Conservation (phyloP, 176 grass and related monocot genomes). For the Saccharum spontaneum region DNA sequence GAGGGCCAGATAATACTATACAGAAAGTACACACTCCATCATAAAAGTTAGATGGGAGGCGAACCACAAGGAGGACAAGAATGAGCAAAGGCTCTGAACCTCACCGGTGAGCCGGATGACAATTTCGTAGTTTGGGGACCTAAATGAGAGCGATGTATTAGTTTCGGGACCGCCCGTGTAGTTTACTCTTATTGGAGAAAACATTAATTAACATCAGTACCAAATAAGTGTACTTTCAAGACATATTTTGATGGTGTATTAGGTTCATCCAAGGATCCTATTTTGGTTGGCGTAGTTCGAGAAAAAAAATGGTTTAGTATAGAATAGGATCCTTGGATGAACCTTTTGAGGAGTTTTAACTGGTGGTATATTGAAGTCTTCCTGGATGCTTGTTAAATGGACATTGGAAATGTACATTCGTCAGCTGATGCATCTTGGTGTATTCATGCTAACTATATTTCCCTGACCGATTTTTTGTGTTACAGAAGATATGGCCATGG, state of each 20-base stretch:
- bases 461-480: conserved; percentile 13
- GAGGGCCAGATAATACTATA: neutral
- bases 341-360: neutral
- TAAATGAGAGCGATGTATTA: neutral
- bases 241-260: neutral
- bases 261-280: too few relatives aligned
- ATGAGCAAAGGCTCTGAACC: neutral
- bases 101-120: neutral
- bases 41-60: neutral
- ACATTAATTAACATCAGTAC: neutral
- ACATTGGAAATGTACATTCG: neutral
- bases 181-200: neutral
- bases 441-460: conserved; percentile 3
- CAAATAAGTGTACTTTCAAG: neutral
- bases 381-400: neutral
- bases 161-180: neutral
- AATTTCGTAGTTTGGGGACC: neutral
- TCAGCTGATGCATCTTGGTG: neutral
- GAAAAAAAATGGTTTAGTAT: neutral
- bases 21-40: neutral
- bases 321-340: neutral
- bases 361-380: neutral
- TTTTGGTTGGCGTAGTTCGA: too few relatives aligned
- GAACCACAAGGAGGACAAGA: neutral
- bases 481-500: conserved; percentile 44